phyloP scores from a whole-genome alignment of 495 filamentous ascomycete genomes.

The Bryoglossum gracile region DNA sequence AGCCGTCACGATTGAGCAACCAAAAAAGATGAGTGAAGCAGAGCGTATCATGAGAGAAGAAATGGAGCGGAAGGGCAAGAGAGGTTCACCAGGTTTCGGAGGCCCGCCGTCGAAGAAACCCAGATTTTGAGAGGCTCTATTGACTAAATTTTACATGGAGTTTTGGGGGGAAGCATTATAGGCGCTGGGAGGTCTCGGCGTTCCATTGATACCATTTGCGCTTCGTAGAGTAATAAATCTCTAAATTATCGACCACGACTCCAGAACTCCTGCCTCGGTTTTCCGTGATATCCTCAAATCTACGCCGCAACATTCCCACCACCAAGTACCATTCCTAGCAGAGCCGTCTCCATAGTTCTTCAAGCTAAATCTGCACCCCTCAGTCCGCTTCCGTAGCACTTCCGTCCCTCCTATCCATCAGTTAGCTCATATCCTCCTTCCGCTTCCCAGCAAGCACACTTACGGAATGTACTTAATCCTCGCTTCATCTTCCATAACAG shows the following conservation, averaged over 20 bases:
- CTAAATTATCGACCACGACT: conserved; percentile 7
- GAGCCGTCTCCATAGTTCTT: not conserved
- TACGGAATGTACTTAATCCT: conserved; percentile 65
- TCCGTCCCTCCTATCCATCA: conserved; percentile 40
- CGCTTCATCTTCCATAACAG: conserved; percentile 57
- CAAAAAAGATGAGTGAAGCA: conserved; percentile 80
- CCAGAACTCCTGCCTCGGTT: conserved; percentile 19
- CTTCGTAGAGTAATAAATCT: conserved; percentile 13
- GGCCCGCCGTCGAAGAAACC: conserved; percentile 25
- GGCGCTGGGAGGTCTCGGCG: conserved; percentile 7
- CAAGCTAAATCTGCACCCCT: not conserved
- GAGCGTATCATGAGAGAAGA: conserved; percentile 88
- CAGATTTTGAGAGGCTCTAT: conserved; percentile 13
- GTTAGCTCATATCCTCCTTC: not conserved
- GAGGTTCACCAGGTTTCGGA: conserved; percentile 34
- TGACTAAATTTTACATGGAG: not conserved
- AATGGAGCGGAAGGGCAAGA: conserved; percentile 59
- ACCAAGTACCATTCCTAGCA: not conserved
- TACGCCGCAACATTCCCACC: not conserved
- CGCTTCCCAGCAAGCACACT: conserved; percentile 17
- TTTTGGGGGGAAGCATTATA: conserved; percentile 3
- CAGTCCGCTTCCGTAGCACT: conserved; percentile 37
- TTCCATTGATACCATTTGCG: conserved; percentile 23
- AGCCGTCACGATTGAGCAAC: conserved; percentile 41
- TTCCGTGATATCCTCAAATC: conserved; percentile 6